Evolutionary conservation across 2,329 filamentous ascomycete genomes (phyloP), one percentile per base, ranked within the genome.

Genomic region (Fusarium sp.): DNA sequence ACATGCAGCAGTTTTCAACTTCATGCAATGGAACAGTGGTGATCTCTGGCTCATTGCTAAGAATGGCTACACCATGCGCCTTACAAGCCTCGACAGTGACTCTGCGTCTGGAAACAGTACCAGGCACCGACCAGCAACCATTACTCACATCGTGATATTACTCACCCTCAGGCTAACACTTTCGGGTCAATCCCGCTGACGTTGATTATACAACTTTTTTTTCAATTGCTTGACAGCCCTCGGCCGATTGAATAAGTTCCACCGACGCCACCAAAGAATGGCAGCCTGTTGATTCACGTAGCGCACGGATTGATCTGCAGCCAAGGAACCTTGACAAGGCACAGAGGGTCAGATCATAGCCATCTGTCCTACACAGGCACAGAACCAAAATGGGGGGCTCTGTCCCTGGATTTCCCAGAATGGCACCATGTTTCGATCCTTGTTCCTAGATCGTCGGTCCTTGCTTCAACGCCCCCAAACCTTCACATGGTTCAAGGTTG

Each of bases 191-290:
- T 37, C 51, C 67, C 52, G 58, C 63, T 70, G 59, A 71, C 68
- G 22, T 48, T 41, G 53, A 42, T 40, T 37, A 41, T n/a, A 24
- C 40, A 22, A 9, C 14, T 45, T 44, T 29, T 29, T 32, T 51
- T 45, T 56, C 56, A 41, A 34, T 59, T 25, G 30, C 47, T 53
- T 27, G 37, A 30, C 52, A 70, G 10, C 53, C 63, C 45, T 71
- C 67, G 67, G 67, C 44, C 53, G 30, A 51, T 68, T 70, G 24
- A 64, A 41, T 20, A 65, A 70, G 67, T 71, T 47, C 67, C 68
- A 41, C 68, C 67, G 63, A 61, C n/a, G 41, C 49, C 42, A 34
- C 47, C 25, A 51, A 55, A 53, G 22, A 25, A 25, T 52, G 58
- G 34, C 58, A 58, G 47, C 67, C 64, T 71, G 67, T 52, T 59